These are phyloP conservation scores for Penicillium malachiteum DNA, from an alignment of 495 filamentous ascomycete species.

Conservation along the genomic window DNA sequence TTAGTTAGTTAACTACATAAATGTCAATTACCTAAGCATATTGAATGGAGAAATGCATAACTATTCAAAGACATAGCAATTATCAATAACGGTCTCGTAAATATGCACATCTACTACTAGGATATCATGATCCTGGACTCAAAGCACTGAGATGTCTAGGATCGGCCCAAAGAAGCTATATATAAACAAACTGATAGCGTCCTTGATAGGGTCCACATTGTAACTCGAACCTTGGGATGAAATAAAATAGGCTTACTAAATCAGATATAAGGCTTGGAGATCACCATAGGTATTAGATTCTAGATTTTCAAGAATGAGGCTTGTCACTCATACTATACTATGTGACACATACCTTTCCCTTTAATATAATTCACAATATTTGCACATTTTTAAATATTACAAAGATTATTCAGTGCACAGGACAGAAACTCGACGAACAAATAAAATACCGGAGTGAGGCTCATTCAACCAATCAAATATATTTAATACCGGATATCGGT, in stretches of 20 bases:
- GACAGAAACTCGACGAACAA: not conserved
- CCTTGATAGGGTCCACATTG: not conserved
- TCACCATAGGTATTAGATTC: too few relatives aligned
- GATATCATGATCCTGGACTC: too few relatives aligned
- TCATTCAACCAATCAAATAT: not conserved
- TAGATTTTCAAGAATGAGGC: not conserved
- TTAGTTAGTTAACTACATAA: too few relatives aligned
- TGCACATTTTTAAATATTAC: not conserved
- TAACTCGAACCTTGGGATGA: too few relatives aligned
- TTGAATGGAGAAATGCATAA: not conserved
- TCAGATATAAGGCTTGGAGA: too few relatives aligned
- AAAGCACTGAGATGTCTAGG: not conserved
- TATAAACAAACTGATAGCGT: conserved; percentile 6
- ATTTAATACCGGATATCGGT: conserved; percentile 6
- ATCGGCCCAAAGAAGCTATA: conserved; percentile 5
- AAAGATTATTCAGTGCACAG: not conserved
- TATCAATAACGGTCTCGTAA: not conserved
- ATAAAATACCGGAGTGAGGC: not conserved
- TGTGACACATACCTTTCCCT: not conserved
- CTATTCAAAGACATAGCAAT: conserved; percentile 9
- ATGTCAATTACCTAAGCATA: too few relatives aligned
- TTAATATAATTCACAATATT: too few relatives aligned
- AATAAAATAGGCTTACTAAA: too few relatives aligned
- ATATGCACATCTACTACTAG: too few relatives aligned
- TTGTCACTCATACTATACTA: not conserved